These are phyloP conservation scores for Tympanopsis confertula DNA, from an alignment of 2,329 filamentous ascomycete genomes.

Conservation along the genomic window DNA sequence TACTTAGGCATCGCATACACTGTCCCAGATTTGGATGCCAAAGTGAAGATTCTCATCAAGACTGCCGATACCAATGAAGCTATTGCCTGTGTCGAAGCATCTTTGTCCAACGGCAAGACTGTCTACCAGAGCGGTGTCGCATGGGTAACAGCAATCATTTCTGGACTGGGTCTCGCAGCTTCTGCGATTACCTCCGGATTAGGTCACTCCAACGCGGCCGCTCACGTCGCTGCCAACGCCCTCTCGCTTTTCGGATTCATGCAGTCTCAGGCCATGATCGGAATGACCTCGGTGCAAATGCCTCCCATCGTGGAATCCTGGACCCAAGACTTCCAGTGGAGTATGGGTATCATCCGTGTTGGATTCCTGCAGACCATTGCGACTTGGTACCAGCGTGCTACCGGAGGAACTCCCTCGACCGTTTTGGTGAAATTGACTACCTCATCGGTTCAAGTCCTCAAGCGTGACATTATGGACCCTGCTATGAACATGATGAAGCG, in stretches of 20 bases:
- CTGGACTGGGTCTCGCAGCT: slow-evolving; percentile 54
- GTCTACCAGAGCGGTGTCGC: slow-evolving; percentile 61
- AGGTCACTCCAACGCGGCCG: slow-evolving; percentile 66
- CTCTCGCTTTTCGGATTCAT: slow-evolving; percentile 66
- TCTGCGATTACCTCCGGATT: slow-evolving; percentile 64
- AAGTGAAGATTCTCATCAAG: slow-evolving; percentile 55
- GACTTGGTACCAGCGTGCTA: slow-evolving; percentile 67
- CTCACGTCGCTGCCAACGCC: slow-evolving; percentile 64
- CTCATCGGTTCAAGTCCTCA: slow-evolving; percentile 54
- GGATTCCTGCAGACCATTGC: slow-evolving; percentile 56
- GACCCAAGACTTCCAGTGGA: slow-evolving; percentile 73
- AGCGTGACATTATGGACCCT: slow-evolving; percentile 11
- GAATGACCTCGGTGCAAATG: slow-evolving; percentile 55
- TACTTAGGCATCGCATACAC: slow-evolving; percentile 45
- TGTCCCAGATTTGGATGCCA: slow-evolving; percentile 61
- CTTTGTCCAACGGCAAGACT: slow-evolving; percentile 60
- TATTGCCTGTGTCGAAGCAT: slow-evolving; percentile 61
- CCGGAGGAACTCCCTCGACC: slow-evolving; percentile 57
- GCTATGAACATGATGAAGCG: slow-evolving; percentile 24
- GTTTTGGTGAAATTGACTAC: slow-evolving; percentile 47
- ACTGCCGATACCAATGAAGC: slow-evolving; percentile 24
- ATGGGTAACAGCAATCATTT: slow-evolving; percentile 60
- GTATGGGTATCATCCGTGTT: slow-evolving; percentile 64
- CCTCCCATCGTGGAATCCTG: slow-evolving; percentile 62
- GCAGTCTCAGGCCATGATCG: slow-evolving; percentile 62